These are phyloP conservation scores for Dryas alaskensis DNA, from an alignment of 306 rosid species.

Conservation along the genomic window DNA sequence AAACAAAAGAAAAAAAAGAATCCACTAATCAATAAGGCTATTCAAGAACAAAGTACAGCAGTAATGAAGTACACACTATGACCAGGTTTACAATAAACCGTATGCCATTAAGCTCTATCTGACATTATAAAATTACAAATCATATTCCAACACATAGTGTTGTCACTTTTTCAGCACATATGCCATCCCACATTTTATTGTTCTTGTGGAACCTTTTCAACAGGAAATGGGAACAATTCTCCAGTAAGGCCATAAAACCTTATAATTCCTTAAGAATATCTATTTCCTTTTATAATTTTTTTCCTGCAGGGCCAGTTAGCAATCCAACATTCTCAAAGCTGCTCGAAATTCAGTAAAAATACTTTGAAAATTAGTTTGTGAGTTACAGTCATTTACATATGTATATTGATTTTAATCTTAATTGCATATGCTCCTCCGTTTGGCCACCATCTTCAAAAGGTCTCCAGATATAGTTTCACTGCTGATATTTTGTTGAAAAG, in stretches of 20 bases:
- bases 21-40: not conserved
- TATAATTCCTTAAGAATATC: not conserved
- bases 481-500: not conserved
- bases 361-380: not conserved
- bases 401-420: not conserved
- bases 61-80: not conserved
- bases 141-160: not conserved
- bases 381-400: not conserved
- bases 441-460: not conserved
- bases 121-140: not conserved
- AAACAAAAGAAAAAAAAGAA: not conserved
- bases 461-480: not conserved
- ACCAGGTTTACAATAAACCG: not conserved
- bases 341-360: not conserved
- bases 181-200: not conserved
- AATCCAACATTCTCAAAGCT: not conserved
- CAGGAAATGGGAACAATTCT: not conserved
- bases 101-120: not conserved
- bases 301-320: not conserved
- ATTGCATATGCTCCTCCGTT: not conserved
- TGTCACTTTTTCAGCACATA: not conserved
- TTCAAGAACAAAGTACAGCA: slow-evolving; percentile 6
- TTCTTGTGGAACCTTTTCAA: slow-evolving; percentile 4
- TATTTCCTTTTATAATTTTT: not conserved
- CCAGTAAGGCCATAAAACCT: not conserved